Base-by-base conservation (phyloP, 2,329 filamentous ascomycete genomes). In the Dothideomycetes sp. region DNA sequence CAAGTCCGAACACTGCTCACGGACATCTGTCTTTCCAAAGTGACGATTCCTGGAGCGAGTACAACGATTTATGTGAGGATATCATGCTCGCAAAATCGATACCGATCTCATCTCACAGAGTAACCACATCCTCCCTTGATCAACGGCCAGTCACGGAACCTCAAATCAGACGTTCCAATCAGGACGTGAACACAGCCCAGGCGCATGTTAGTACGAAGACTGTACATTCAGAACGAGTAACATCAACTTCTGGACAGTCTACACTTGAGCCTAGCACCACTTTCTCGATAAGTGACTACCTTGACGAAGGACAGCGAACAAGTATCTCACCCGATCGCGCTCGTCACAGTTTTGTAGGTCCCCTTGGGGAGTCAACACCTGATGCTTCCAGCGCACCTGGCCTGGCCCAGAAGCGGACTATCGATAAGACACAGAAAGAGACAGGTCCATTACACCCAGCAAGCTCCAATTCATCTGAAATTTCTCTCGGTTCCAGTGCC, bases 1-100 rank as follows among this genome's bases (percentile, higher is more conserved):
- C 70, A 37, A 77, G 73, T 40, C 77, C 64, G 36, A 81, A 82
- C 1, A 63, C 67, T 3, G 68, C 75, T 2, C 68, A 67, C 33
- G 75, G 77, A 3, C 79, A 76, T 0, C 70, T 80, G 3, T 76
- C 66, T 24, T 42, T 2, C 41, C 41, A 27, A 84, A 93, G n/a
- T 48, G 89, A 95, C 51, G 89, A 95, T 54, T 73, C 94, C 2
- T 96, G 89, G 89, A 80, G 88, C 37, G 89, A 94, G 60, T 95
- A 93, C 54, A 80, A 96, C 48, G 89, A 95, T 51, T 65, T 95
- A 10, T 73, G 95, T 39, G 83, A 84, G 38, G 79, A 84, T 42
- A 71, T 78, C 9, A 70, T 75, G 36, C 72, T 70, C 4, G 63
- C 68, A 5, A 60, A 65, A 46, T 61, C 22, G 12, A 27, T 12